Conservation (phyloP, 2,329 filamentous ascomycete genomes). For the Diplodia seriata region DNA sequence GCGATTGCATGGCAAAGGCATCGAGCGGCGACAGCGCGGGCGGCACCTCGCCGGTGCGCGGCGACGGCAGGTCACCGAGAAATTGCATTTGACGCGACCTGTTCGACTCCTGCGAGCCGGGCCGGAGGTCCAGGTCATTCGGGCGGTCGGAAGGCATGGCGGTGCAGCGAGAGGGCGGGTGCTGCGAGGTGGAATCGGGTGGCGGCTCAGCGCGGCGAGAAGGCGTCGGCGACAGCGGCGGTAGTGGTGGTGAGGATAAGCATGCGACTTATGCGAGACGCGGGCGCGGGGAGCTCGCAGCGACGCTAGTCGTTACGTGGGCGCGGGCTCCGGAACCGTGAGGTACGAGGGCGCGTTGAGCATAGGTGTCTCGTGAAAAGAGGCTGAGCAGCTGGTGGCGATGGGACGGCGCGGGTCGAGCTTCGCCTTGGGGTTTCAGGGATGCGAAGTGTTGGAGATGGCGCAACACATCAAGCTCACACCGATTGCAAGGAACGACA, state of each 20-base stretch:
- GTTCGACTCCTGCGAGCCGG: conserved; percentile 33
- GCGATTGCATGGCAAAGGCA: conserved; percentile 91
- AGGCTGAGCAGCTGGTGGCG: conserved; percentile 31
- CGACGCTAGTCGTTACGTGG: conserved; percentile 22
- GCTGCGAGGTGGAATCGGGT: conserved; percentile 34
- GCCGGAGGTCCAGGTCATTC: conserved; percentile 44
- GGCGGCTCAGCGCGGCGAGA: conserved; percentile 21
- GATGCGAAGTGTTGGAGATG: conserved; percentile 24
- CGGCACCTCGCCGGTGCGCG: conserved; percentile 67
- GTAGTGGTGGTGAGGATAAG: conserved; percentile 10
- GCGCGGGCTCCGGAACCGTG: conserved; percentile 27
- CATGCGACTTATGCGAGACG: conserved; percentile 27
- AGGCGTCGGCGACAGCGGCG: conserved; percentile 33
- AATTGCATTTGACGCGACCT: conserved; percentile 41
- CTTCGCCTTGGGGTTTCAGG: conserved; percentile 32
- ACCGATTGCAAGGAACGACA: conserved; percentile 30
- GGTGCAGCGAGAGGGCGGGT: conserved; percentile 1
- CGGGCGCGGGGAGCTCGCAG: conserved; percentile 9
- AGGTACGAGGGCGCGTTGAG: conserved; percentile 22
- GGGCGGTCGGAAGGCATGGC: conserved; percentile 39
- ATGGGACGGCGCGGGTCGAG: conserved; percentile 32
- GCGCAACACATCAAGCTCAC: conserved; percentile 30
- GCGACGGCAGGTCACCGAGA: conserved; percentile 54
- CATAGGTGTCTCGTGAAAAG: conserved; percentile 31
- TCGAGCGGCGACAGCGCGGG: conserved; percentile 93